Conservation (phyloP, 2,329 filamentous ascomycete species). For the Rhinocladiella similis region DNA sequence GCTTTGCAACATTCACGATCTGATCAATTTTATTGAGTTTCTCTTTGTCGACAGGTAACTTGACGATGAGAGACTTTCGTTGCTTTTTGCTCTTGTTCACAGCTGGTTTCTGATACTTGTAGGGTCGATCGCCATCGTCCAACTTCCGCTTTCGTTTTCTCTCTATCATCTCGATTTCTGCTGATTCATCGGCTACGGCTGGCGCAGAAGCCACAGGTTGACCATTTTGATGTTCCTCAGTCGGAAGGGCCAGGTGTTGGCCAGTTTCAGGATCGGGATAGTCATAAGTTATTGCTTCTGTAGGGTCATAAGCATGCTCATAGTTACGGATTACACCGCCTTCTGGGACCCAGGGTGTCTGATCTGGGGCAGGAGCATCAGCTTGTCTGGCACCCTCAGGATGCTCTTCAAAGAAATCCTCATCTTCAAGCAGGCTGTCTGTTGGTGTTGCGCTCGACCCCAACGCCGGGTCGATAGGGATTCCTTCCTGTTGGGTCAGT, state of each 20-base stretch:
- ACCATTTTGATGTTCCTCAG: conserved; percentile 19
- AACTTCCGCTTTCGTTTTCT: conserved; percentile 32
- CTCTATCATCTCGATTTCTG: conserved; percentile 27
- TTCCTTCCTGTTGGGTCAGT: conserved; percentile 32
- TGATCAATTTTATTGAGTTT: conserved; percentile 27
- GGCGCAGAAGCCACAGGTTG: conserved; percentile 13
- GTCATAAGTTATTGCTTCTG: conserved; percentile 38
- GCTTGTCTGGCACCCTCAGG: conserved; percentile 21
- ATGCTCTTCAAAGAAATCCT: conserved; percentile 29
- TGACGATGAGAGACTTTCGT: conserved; percentile 30
- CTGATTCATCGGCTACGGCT: conserved; percentile 12
- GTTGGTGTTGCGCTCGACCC: background rate
- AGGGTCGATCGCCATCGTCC: conserved; percentile 28
- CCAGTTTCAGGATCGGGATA: conserved; percentile 32
- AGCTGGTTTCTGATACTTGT: conserved; percentile 12
- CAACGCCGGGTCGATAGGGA: conserved; percentile 47
- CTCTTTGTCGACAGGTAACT: conserved; percentile 26
- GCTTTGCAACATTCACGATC: conserved; percentile 14
- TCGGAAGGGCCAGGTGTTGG: conserved; percentile 2
- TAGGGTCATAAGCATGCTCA: conserved; percentile 34
- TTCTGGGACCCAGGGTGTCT: conserved; percentile 27
- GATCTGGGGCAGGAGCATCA: conserved; percentile 5
- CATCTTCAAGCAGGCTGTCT: conserved; percentile 18
- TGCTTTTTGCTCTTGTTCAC: conserved; percentile 15
- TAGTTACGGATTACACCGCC: conserved; percentile 33